Conservation (phyloP, 2,329 filamentous ascomycete genomes). For the Aspergillus glaucus region DNA sequence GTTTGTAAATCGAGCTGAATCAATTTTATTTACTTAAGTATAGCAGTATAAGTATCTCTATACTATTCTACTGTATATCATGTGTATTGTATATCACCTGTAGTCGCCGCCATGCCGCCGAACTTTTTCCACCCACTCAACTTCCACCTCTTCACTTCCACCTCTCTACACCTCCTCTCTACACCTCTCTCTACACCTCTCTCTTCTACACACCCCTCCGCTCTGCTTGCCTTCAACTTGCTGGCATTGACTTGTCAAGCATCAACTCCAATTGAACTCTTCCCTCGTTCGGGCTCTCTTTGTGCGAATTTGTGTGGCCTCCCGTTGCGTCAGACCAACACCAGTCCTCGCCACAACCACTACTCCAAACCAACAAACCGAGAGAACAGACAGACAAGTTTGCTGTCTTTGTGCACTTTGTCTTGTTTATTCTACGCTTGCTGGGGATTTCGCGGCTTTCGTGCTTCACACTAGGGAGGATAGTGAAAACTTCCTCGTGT, state of each 20-base stretch:
- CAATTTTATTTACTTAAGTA: too few relatives aligned
- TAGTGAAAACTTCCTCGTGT: not conserved
- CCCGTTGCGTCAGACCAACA: conserved; percentile 13
- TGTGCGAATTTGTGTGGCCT: conserved; percentile 17
- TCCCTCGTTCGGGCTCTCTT: conserved; percentile 10
- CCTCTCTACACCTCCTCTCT: conserved; percentile 13
- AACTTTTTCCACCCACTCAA: conserved; percentile 12
- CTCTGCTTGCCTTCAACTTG: conserved; percentile 25
- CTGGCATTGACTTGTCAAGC: conserved; percentile 50
- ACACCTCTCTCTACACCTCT: conserved; percentile 16
- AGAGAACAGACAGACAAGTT: not conserved
- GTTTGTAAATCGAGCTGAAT: not conserved
- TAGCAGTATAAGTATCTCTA: too few relatives aligned
- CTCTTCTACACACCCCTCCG: conserved; percentile 13
- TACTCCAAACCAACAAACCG: too few relatives aligned
- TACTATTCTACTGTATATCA: too few relatives aligned
- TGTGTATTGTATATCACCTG: too few relatives aligned
- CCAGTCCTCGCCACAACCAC: not conserved
- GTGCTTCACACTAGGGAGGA: not conserved
- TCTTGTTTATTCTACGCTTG: not conserved
- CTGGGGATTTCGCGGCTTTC: not conserved
- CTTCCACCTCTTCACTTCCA: conserved; percentile 9
- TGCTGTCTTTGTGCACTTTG: not conserved
- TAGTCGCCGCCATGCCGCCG: conserved; percentile 3
- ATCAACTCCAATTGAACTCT: conserved; percentile 25